Evolutionary conservation across 805 yeast genomes (phyloP).

Genomic region (Candida railenensis): DNA sequence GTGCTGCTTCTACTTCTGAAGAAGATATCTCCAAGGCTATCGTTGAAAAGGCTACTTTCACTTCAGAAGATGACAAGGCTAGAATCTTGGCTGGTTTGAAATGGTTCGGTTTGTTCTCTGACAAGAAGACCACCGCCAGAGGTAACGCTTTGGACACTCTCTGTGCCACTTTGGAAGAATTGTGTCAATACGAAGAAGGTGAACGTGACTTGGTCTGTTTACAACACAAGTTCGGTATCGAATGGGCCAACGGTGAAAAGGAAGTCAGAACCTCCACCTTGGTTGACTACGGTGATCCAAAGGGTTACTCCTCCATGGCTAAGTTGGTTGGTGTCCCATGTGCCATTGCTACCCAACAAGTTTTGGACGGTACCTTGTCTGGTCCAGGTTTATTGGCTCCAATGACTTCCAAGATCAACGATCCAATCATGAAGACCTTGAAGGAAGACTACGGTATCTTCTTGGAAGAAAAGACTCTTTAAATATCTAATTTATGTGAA

Average conservation of each 20-base stretch:
- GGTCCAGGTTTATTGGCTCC: slow-evolving; percentile 89
- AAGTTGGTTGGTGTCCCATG: slow-evolving; percentile 98
- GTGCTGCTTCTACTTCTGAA: slow-evolving; percentile 68
- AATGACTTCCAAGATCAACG: slow-evolving; percentile 83
- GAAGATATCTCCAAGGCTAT: slow-evolving; percentile 75
- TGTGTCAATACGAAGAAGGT: slow-evolving; percentile 93
- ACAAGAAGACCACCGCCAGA: slow-evolving; percentile 74
- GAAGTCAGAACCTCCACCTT: slow-evolving; percentile 95
- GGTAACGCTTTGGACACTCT: slow-evolving; percentile 94
- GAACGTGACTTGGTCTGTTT: slow-evolving; percentile 94
- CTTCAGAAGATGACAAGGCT: slow-evolving; percentile 76
- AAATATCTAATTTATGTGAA: background rate
- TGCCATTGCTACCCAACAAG: slow-evolving; percentile 89
- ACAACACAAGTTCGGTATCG: slow-evolving; percentile 97
- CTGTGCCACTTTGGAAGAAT: slow-evolving; percentile 92
- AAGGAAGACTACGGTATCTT: slow-evolving; percentile 87
- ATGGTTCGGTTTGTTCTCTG: slow-evolving; percentile 93
- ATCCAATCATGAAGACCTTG: slow-evolving; percentile 87
- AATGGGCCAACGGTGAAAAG: slow-evolving; percentile 88
- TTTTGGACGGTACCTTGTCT: slow-evolving; percentile 75
- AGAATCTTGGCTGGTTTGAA: slow-evolving; percentile 85
- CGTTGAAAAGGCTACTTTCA: slow-evolving; percentile 75
- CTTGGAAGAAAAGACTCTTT: slow-evolving; percentile 82
- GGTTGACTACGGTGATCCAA: slow-evolving; percentile 87
- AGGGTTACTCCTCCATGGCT: slow-evolving; percentile 96